Percentiles rank a stretch among this genome's conserved stretches.
Evolutionary conservation across 495 filamentous ascomycete species (phyloP).

Genomic region (Neurospora sp.): DNA sequence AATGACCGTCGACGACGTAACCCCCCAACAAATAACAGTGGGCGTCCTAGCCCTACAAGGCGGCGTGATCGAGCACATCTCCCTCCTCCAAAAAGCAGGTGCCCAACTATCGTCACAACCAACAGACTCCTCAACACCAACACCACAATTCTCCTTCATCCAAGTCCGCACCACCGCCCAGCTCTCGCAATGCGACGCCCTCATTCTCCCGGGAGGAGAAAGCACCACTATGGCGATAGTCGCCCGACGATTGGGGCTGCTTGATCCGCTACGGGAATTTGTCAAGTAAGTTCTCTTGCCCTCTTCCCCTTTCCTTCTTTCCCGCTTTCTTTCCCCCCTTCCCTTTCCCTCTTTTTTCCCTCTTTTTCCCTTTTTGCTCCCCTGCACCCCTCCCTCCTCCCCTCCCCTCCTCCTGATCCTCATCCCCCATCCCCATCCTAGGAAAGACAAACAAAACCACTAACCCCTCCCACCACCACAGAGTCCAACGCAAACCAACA

Average conservation of each 20-base stretch:
- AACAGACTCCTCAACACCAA: neutral
- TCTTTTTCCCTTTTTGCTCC: too few species aligned
- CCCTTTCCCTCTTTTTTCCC: too few species aligned
- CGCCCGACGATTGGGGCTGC: constrained; percentile 63
- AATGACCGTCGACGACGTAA: neutral
- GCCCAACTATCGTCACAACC: constrained; percentile 11
- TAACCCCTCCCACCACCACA: constrained; percentile 5
- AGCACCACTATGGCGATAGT: constrained; percentile 90
- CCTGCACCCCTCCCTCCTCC: too few species aligned
- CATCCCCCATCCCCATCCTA: too few species aligned
- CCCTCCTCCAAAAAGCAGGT: constrained; percentile 59
- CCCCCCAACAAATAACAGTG: constrained; percentile 42
- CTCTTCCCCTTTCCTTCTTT: neutral
- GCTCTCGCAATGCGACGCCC: constrained; percentile 63
- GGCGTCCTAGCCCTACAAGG: constrained; percentile 90
- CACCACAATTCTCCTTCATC: constrained; percentile 45
- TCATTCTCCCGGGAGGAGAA: constrained; percentile 90
- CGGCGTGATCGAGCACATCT: constrained; percentile 82
- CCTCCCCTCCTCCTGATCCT: too few species aligned
- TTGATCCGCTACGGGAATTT: constrained; percentile 82
- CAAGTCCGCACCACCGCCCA: constrained; percentile 72
- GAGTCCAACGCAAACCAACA: constrained; percentile 64
- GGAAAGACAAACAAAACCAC: neutral
- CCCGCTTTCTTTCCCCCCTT: neutral
- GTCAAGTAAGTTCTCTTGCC: constrained; percentile 59